Evolutionary conservation across 768 basidiomycete genomes (phyloP).

Genomic region (button mushroom (Agaricus bisporus)): DNA sequence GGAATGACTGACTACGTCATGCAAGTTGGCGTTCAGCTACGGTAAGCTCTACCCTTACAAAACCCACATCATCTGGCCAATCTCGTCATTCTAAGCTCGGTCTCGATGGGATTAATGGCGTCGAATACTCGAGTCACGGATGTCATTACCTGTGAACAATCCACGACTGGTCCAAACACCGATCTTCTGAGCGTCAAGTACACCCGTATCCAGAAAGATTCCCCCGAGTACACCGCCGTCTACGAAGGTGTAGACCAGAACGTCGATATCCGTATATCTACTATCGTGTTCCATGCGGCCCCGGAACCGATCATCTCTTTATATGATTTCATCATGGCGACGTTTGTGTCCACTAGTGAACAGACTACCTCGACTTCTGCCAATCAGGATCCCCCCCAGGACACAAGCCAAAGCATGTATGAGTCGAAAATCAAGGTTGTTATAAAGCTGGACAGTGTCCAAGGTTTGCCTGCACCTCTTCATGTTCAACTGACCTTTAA

Average conservation of each 20-base stretch:
- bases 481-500: not conserved
- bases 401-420: not conserved
- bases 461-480: slow-evolving; percentile 41
- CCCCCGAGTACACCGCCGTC: slow-evolving; percentile 75
- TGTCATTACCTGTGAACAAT: slow-evolving; percentile 59
- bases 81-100: slow-evolving; percentile 40
- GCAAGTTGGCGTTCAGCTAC: slow-evolving; percentile 76
- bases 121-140: slow-evolving; percentile 44
- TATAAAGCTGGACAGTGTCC: slow-evolving; percentile 78
- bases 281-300: slow-evolving; percentile 81
- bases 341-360: slow-evolving; percentile 60
- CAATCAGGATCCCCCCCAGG: not conserved
- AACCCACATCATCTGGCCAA: not conserved
- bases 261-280: slow-evolving; percentile 83
- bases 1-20: slow-evolving; percentile 79
- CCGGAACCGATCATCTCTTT: slow-evolving; percentile 87
- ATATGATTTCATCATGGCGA: slow-evolving; percentile 97
- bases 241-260: slow-evolving; percentile 87
- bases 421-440: slow-evolving; percentile 64
- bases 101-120: slow-evolving; percentile 72
- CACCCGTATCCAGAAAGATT: slow-evolving; percentile 69
- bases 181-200: slow-evolving; percentile 81
- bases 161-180: slow-evolving; percentile 33
- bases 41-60: slow-evolving; percentile 32
- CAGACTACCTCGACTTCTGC: not conserved